Evolutionary conservation across 495 filamentous ascomycete genomes (phyloP), one percentile per base, ranked within the genome.

Genomic region (Xylaria curta): DNA sequence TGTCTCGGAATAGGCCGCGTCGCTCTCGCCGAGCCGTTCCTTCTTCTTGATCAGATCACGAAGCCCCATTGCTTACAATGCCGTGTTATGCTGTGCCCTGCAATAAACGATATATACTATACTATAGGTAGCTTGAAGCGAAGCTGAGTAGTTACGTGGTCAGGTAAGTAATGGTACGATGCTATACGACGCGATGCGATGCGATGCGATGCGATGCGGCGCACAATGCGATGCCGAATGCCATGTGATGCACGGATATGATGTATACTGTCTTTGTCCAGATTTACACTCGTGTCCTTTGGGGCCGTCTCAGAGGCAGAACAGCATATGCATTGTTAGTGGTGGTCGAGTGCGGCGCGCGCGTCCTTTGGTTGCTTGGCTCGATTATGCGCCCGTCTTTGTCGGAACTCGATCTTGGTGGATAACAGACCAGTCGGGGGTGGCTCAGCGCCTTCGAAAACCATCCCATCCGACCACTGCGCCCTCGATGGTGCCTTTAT

Each of bases 21-120:
- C 77, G 70, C 78, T 75, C 47, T 84, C 78, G 53, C 76, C 82
- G 42, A 80, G 47, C 60, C 71, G 74, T 49, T 93, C 87, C 79
- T 91, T 91, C 82, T 91, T 94, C 81, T 90, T 92, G 66, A 95
- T 84, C 42, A 94, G 83, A 71, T 93, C 89, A 79, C 88, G 88
- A 68, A 95, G 80, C 42, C 91, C 87, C 93, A 95, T 95, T 19
- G 69, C 85, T 66, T 63, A 38, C 38, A 49, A 19, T 42, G 44
- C 21, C 24, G 51, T 54, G n/a, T n/a, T n/a, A n/a, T n/a, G n/a
- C n/a, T n/a, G n/a, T n/a, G n/a, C n/a, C n/a, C n/a, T n/a, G 51
- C 26, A 31, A 56, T 56, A 56, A 31, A 31, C 6, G 26, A 31
- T 17, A 17, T 56, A 4, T 12, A 56, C 58, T 60, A 38, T 60